These are phyloP conservation scores for Vitis rupestris DNA, from an alignment of 164 flowering plant genomes.

Conservation along the genomic window DNA sequence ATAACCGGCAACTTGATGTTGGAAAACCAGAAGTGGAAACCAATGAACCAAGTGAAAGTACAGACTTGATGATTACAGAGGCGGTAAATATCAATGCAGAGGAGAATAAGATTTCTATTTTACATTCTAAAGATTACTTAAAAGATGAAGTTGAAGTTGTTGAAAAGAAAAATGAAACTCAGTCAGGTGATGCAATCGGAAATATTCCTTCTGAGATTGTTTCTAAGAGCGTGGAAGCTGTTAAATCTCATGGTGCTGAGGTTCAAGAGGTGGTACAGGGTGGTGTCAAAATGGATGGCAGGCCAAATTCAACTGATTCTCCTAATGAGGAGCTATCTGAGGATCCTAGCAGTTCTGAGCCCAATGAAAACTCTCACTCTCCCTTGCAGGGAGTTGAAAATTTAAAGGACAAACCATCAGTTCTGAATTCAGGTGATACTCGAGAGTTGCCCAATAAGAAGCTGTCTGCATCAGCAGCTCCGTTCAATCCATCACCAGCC, in stretches of 20 bases:
- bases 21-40: constrained; percentile 26
- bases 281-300: constrained; percentile 21
- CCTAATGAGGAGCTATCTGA: constrained; percentile 18
- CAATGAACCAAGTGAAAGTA: constrained; percentile 25
- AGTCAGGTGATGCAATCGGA: constrained; percentile 20
- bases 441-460: constrained; percentile 63
- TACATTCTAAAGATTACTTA: constrained; percentile 17
- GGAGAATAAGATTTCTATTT: constrained; percentile 18
- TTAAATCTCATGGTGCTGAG: constrained; percentile 19
- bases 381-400: constrained; percentile 41
- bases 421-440: constrained; percentile 33
- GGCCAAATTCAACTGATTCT: constrained; percentile 25
- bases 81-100: constrained; percentile 14
- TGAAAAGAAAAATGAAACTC: constrained; percentile 31
- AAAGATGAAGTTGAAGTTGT: constrained; percentile 24
- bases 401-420: constrained; percentile 36
- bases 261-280: constrained; percentile 31
- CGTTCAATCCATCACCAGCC: constrained; percentile 75
- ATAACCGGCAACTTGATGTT: constrained; percentile 24
- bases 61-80: constrained; percentile 4
- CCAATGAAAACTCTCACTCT: constrained; percentile 21
- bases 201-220: constrained; percentile 22
- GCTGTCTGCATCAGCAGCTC: constrained; percentile 94
- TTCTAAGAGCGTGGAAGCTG: constrained; percentile 16
- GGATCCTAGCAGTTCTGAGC: constrained; percentile 26